Percentiles rank a stretch among this genome's conserved stretches.
phyloP scores from a whole-genome alignment of 169 alveolate genomes.

The Eimeria necatrix region DNA sequence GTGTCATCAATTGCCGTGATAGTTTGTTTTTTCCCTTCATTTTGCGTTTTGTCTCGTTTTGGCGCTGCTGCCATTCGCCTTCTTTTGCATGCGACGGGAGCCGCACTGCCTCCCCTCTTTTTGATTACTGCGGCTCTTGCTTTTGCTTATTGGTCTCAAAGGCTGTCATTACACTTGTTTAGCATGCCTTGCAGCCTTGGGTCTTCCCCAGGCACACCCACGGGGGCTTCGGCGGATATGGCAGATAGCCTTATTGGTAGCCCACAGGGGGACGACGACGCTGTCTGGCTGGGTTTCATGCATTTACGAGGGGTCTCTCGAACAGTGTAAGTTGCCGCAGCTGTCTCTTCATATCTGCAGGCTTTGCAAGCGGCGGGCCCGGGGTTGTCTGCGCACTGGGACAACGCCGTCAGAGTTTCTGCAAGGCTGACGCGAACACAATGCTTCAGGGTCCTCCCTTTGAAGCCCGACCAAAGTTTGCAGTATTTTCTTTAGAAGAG shows the following conservation, averaged over 20 bases:
- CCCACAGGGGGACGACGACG: constrained; percentile 1
- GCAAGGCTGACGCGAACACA: neutral
- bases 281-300: neutral
- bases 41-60: neutral
- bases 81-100: constrained; percentile 36
- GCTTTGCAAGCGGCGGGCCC: neutral
- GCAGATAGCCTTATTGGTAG: neutral
- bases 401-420: neutral
- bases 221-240: neutral
- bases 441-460: constrained; percentile 1
- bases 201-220: neutral
- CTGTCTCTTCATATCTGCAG: neutral
- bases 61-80: neutral
- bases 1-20: neutral
- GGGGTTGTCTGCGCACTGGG: neutral
- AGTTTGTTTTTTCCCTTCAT: neutral
- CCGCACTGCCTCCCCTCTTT: constrained; percentile 18
- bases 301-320: neutral
- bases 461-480: constrained; percentile 6
- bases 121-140: neutral
- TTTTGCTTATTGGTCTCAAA: neutral
- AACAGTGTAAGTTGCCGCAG: neutral
- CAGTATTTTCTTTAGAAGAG: neutral
- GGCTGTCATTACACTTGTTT: neutral
- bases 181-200: neutral